Base-by-base conservation (phyloP, 768 basidiomycete species). In the Coprinellus aureogranulatus region DNA sequence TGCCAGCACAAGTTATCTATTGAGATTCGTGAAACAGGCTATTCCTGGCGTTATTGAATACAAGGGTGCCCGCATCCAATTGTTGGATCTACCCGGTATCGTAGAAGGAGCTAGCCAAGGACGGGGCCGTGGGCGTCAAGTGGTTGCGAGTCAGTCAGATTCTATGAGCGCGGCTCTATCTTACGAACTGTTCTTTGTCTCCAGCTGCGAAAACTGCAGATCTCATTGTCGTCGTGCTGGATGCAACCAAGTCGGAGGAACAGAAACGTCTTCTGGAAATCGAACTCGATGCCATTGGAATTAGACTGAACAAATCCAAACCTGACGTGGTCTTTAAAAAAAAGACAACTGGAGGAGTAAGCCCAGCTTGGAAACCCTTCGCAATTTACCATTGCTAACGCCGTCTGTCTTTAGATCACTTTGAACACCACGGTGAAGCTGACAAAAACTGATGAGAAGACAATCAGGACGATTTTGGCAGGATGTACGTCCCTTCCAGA, bases 11-110 rank as follows among this genome's bases (percentile, higher is more conserved):
- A 8, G 14, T 22, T 25, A 5, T 41, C 27, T n/a, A 52, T 18
- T 26, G 12, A 22, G 41, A 10, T 39, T 49, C 34, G 18, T 54
- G 48, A 42, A 62, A 12, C 40, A 92, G 86, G 96, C 97, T 10
- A 98, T 99, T 59, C 96, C 97, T 34, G 97, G 97, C 49, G 97
- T 98, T 2, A 85, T 98, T 18, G 95, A 98, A 66, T 91, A 98
- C 70, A 87, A 96, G 70, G 97, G 97, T 27, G 81, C 81, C 39
- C 82, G 92, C 42, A 94, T 98, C 56, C 97, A 99, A 69, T 81
- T 98, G 44, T 82, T 98, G 16, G 95, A 98, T 83, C 76, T 98
- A 30, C 95, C 95, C 2, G 95, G 95, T 72, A 98, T 98, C 63
- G 93, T 98, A 8, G 92, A 94, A 72, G 92, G 92, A 14, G 92